phyloP scores from a whole-genome alignment of 345 rosid genomes.

The Rhodomyrtus tomentosa region DNA sequence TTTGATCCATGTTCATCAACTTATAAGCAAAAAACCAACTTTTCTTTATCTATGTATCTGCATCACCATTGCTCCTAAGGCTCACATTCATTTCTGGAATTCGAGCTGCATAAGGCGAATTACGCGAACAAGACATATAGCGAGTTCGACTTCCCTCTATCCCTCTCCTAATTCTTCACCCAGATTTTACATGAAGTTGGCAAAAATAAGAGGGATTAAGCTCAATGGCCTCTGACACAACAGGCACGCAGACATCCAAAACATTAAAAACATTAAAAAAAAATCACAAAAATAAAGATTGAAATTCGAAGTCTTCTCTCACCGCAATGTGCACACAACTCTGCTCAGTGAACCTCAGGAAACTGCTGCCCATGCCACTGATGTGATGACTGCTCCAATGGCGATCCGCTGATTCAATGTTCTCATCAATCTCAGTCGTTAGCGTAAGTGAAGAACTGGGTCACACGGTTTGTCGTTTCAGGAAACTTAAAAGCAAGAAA shows the following conservation, averaged over 20 bases:
- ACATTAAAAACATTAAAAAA: background rate
- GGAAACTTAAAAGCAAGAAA: background rate
- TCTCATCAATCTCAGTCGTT: background rate
- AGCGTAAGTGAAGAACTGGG: background rate
- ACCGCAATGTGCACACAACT: background rate
- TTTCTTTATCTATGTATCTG: background rate
- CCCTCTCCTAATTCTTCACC: background rate
- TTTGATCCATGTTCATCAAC: background rate
- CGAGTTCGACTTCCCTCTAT: background rate
- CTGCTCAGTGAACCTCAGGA: background rate
- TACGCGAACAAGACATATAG: background rate
- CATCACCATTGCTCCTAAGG: background rate
- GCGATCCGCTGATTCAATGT: background rate
- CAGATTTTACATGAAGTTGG: background rate
- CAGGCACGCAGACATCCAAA: accelerated
- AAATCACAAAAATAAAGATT: background rate
- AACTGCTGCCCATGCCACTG: background rate
- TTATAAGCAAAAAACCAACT: background rate
- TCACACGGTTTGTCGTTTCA: background rate
- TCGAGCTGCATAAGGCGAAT: background rate
- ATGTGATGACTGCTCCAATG: background rate
- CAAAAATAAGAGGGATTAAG: background rate
- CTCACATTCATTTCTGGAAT: background rate
- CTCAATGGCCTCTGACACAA: background rate
- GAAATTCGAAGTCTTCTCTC: background rate